Conservation (phyloP, 352 stramenopile species). For the Phytophthora cactorum region DNA sequence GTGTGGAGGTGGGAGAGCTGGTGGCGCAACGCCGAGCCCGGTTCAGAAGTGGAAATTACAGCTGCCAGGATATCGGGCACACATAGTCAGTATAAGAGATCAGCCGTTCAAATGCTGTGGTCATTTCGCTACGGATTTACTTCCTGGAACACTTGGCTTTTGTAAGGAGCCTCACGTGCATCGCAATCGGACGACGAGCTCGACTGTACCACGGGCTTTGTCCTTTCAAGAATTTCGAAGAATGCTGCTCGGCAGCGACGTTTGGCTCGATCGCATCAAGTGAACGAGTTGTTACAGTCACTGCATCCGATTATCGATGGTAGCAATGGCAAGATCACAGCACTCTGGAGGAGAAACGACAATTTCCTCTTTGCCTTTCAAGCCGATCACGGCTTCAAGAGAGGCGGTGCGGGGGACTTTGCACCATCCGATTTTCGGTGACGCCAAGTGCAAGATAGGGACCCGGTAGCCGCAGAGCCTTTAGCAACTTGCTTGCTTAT, state of each 20-base stretch:
- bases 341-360: background rate
- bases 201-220: slow-evolving; percentile 12
- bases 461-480: slow-evolving; percentile 21
- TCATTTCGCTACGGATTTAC: slow-evolving; percentile 6
- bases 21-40: slow-evolving; percentile 1
- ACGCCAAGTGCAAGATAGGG: slow-evolving; percentile 25
- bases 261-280: background rate
- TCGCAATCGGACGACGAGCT: slow-evolving; percentile 11
- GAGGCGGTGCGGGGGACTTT: slow-evolving; percentile 19
- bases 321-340: background rate
- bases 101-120: slow-evolving; percentile 9
- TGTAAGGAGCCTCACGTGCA: slow-evolving; percentile 2
- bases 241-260: slow-evolving; percentile 10
- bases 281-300: background rate
- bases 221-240: slow-evolving; percentile 5
- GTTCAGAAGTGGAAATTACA: slow-evolving; percentile 17
- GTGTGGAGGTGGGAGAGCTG: slow-evolving; percentile 28
- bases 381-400: background rate
- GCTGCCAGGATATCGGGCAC: background rate
- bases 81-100: slow-evolving; percentile 25
- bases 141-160: slow-evolving; percentile 11
- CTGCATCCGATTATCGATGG: background rate
- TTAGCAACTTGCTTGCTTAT: slow-evolving; percentile 24
- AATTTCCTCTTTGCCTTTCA: background rate
- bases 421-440: slow-evolving; percentile 31